These are phyloP conservation scores for Sclerotinia nivalis DNA, from an alignment of 2,329 filamentous ascomycete genomes.

Conservation along the genomic window DNA sequence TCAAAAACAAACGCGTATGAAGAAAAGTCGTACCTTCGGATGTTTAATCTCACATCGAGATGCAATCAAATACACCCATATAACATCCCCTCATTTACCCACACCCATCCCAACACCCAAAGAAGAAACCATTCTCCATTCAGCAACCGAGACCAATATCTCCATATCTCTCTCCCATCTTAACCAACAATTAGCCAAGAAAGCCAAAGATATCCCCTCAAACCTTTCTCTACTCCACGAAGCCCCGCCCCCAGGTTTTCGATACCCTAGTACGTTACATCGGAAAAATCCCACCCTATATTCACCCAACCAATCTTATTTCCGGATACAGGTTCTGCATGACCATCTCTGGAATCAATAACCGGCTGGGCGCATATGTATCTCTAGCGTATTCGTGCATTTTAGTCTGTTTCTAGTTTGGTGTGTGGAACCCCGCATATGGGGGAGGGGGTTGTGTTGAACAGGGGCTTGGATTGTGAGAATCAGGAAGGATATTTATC, in stretches of 20 bases:
- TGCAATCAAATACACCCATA: slow-evolving; percentile 1
- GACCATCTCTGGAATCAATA: not conserved
- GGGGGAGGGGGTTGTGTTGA: not conserved
- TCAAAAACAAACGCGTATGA: not conserved
- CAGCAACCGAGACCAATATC: not conserved
- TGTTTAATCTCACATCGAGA: not conserved
- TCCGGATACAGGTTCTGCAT: not conserved
- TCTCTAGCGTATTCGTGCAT: not conserved
- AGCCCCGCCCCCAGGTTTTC: slow-evolving; percentile 10
- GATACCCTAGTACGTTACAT: not conserved
- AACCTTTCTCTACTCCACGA: not conserved
- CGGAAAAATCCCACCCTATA: not conserved
- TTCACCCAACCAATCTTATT: slow-evolving; percentile 3
- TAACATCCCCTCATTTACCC: slow-evolving; percentile 4
- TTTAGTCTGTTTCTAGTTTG: slow-evolving; percentile 7
- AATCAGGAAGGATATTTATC: slow-evolving; percentile 4
- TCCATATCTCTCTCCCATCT: not conserved
- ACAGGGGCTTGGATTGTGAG: not conserved
- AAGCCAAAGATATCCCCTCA: not conserved
- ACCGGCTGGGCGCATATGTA: not conserved
- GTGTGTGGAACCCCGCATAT: slow-evolving; percentile 14
- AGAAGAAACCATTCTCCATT: slow-evolving; percentile 10
- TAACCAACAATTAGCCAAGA: slow-evolving; percentile 7
- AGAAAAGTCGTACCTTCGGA: not conserved
- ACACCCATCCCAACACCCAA: not conserved